Conservation (phyloP, 176 grass and related monocot genomes). For the Ensete glaucum region DNA sequence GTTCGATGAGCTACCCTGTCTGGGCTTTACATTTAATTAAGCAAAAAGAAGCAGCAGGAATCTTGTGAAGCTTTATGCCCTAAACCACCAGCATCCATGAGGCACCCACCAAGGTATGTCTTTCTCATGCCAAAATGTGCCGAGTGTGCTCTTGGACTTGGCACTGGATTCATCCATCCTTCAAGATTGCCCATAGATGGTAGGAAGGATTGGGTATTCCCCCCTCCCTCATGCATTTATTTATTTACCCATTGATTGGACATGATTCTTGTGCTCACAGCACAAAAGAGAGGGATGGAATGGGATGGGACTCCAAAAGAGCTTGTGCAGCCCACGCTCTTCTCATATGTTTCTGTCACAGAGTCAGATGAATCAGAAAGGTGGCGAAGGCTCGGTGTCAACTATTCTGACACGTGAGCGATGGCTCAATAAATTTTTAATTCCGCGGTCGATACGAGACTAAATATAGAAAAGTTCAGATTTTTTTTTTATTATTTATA, state of each 20-base stretch:
- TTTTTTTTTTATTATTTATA: too few species aligned
- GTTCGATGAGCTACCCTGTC: neutral
- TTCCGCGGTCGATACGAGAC: too few species aligned
- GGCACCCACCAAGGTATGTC: constrained; percentile 7
- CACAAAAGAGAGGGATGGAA: neutral
- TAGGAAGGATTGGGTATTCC: neutral
- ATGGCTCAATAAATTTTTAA: too few species aligned
- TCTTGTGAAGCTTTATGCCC: constrained; percentile 13
- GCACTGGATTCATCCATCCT: neutral
- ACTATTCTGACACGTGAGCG: too few species aligned
- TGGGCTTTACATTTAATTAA: constrained; percentile 2
- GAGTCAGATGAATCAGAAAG: too few species aligned
- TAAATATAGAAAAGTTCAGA: too few species aligned
- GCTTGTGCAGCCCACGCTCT: neutral
- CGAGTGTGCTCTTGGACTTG: neutral
- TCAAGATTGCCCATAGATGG: neutral
- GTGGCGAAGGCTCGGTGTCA: too few species aligned
- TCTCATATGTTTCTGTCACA: neutral
- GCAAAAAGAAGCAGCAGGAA: constrained; percentile 1
- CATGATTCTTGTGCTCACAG: constrained; percentile 9
- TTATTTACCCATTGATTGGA: neutral
- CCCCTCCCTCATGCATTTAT: neutral
- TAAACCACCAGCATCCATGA: constrained; percentile 15
- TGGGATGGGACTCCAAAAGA: constrained; percentile 1
- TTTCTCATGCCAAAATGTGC: neutral